Evolutionary conservation across 2,329 filamentous ascomycete genomes (phyloP).

Genomic region (Microcyclospora tardicrescens): DNA sequence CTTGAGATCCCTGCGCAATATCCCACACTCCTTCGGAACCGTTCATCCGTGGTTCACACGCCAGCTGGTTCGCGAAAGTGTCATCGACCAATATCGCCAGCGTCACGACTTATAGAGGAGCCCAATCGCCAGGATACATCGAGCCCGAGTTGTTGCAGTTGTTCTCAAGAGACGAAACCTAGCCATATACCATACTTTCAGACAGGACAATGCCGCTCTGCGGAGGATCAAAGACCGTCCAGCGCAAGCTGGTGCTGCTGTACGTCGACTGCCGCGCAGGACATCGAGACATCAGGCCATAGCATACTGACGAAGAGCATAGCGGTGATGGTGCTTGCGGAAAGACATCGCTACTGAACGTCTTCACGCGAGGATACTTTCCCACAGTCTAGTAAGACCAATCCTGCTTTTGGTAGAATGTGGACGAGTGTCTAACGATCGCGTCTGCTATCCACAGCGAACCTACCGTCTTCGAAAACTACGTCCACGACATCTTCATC

Average conservation of each 20-base stretch:
- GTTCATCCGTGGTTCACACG: too few relatives aligned
- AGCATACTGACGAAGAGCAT: conserved; percentile 15
- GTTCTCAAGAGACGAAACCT: not conserved
- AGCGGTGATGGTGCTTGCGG: conserved; percentile 93
- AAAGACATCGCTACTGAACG: conserved; percentile 93
- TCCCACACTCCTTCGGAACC: too few relatives aligned
- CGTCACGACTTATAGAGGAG: too few relatives aligned
- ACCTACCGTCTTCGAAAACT: conserved; percentile 97
- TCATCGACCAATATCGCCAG: too few relatives aligned
- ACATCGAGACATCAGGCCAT: not conserved
- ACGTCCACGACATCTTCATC: conserved; percentile 98
- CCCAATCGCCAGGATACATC: too few relatives aligned
- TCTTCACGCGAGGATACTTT: conserved; percentile 98
- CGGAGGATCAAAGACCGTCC: conserved; percentile 56
- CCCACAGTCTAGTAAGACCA: conserved; percentile 74
- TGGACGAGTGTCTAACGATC: not conserved
- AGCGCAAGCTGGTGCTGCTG: conserved; percentile 93
- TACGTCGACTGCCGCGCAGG: conserved; percentile 35
- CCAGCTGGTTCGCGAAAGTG: too few relatives aligned
- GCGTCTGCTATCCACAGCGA: conserved; percentile 41
- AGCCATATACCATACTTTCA: not conserved
- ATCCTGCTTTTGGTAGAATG: not conserved
- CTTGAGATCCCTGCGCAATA: too few relatives aligned
- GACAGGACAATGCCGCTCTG: conserved; percentile 30
- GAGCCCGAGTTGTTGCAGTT: too few relatives aligned